These are phyloP conservation scores for Trichoderma oligosporum DNA, from an alignment of 2,329 filamentous ascomycete species.

Conservation along the genomic window DNA sequence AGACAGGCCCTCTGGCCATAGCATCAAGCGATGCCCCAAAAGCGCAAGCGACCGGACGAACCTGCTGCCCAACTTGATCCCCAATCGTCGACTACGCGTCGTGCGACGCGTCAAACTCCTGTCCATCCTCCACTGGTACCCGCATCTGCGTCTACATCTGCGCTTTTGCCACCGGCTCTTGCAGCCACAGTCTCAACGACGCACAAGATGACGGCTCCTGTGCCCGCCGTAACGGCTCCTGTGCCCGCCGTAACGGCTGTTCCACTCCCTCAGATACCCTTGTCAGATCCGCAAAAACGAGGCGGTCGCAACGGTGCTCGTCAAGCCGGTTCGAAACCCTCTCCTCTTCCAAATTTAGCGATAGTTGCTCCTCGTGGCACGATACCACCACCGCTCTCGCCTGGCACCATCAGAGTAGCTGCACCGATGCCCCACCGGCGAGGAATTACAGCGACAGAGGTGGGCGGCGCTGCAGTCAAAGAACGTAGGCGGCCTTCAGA, in stretches of 20 bases:
- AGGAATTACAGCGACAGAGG: conserved; percentile 18
- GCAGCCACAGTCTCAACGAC: background rate
- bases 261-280: conserved; percentile 15
- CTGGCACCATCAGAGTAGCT: conserved; percentile 9
- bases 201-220: conserved; percentile 4
- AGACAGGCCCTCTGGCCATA: background rate
- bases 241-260: conserved; percentile 15
- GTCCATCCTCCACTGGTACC: conserved; percentile 30
- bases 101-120: conserved; percentile 40
- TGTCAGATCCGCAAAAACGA: conserved; percentile 16
- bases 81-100: conserved; percentile 30
- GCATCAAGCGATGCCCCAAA: conserved; percentile 33
- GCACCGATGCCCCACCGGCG: background rate
- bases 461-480: conserved; percentile 24
- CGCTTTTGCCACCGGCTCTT: conserved; percentile 15
- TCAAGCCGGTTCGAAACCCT: background rate
- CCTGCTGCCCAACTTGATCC: conserved; percentile 23
- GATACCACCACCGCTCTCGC: conserved; percentile 7
- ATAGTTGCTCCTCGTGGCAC: background rate
- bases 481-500: conserved; percentile 32
- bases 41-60: conserved; percentile 37
- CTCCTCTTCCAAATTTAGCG: background rate
- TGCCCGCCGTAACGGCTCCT: conserved; percentile 11
- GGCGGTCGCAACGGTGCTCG: conserved; percentile 4
- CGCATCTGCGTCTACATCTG: conserved; percentile 15